Base-by-base conservation (phyloP, 2,329 filamentous ascomycete species). In the Calonectria crousiana region DNA sequence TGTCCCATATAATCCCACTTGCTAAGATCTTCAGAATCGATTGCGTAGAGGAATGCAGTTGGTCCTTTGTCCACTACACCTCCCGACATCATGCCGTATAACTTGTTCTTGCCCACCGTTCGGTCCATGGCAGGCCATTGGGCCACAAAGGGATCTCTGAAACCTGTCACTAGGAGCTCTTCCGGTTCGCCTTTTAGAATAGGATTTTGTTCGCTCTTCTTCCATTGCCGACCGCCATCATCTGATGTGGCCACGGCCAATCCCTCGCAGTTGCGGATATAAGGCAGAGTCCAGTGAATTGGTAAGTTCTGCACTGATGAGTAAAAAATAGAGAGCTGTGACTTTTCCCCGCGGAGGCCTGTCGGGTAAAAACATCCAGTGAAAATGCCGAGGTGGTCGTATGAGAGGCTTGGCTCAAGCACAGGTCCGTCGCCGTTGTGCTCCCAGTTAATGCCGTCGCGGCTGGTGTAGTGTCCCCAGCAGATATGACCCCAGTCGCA, bases 371-470 rank as follows among this genome's bases (percentile, higher is more conserved):
- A 84, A 47, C 87, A 88, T 4, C 89, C 89, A 6, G 86, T 88
- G 79, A 90, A 90, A 38, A 90, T 87, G 0, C 89, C 89, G 16
- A 89, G 82, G 2, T 86, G 84, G 71, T 90, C 87, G 77, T 90
- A 90, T 10, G 82, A 81, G 51, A 83, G 83, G 82, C 69, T 77
- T 0, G 85, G 86, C 18, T 83, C 83, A 28, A 71, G 83, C 76
- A 75, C 85, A 60, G 71, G 88, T 78, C 68, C 69, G 8, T 72
- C 53, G 44, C 86, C 80, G 30, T 81, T 83, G 41, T 85, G 83
- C 74, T 87, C 76, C 89, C 89, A 90, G 18, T 84, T 86, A 20
- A 86, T 79, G 3, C 78, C 77, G 32, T 84, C 81, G 30, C 53
- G 73, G 69, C 87, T 90, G 3, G 85, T 88, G 6, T 89, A 88